Conservation (phyloP, 1,284 basidiomycete genomes). For the Gastroboletus turbinatus region DNA sequence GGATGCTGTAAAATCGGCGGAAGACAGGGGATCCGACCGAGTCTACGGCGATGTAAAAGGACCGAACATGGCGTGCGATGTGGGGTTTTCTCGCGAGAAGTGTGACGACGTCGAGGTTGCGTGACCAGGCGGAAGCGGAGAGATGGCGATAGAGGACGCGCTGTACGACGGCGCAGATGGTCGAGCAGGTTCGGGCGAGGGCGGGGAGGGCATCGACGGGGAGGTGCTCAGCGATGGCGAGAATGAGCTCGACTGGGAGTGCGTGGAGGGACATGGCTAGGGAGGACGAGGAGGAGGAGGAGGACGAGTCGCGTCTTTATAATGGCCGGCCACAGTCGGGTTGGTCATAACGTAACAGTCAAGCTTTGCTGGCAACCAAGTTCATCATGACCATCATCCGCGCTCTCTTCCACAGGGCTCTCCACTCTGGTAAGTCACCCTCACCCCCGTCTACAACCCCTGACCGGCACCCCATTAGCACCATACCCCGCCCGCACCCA, state of each 20-base stretch:
- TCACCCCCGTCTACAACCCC: fast-evolving
- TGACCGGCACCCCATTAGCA: conserved; percentile 37
- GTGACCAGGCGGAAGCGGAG: conserved; percentile 42
- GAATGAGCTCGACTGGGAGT: conserved; percentile 56
- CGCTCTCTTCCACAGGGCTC: not conserved
- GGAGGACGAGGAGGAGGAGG: not conserved
- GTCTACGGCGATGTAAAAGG: conserved; percentile 54
- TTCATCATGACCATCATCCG: conserved; percentile 9
- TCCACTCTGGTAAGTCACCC: not conserved
- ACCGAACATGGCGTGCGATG: conserved; percentile 58
- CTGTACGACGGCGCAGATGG: conserved; percentile 49
- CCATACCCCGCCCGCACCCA: conserved; percentile 62
- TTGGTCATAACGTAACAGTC: conserved; percentile 9
- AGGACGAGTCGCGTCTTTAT: not conserved
- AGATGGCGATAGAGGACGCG: conserved; percentile 62
- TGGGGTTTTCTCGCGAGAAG: conserved; percentile 53
- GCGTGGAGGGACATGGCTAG: conserved; percentile 27
- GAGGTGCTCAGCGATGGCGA: conserved; percentile 44
- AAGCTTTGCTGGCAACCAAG: conserved; percentile 4
- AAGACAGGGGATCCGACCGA: conserved; percentile 41
- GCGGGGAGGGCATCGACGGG: conserved; percentile 41
- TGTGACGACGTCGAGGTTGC: conserved; percentile 48
- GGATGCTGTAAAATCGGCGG: conserved; percentile 46
- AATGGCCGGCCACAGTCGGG: not conserved
- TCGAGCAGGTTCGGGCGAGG: conserved; percentile 45